Conservation (phyloP, 192 early-diverging fungal species). For the Bifiguratus adelaidae region DNA sequence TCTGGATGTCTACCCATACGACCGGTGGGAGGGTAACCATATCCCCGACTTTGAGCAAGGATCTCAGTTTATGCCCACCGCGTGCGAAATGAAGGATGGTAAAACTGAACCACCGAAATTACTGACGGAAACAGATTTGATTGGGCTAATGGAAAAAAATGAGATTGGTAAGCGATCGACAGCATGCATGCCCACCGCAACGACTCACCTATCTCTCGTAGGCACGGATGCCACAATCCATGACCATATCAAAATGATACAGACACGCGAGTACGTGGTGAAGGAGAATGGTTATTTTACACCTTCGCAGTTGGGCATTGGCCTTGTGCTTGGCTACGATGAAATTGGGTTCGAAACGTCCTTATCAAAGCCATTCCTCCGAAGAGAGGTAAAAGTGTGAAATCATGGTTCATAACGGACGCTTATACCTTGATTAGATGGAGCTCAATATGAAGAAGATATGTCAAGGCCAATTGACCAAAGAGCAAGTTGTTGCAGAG, state of each 20-base stretch:
- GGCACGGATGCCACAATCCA: slow-evolving; percentile 96
- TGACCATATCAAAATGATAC: slow-evolving; percentile 91
- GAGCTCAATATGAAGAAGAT: slow-evolving; percentile 72
- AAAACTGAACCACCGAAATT: slow-evolving; percentile 61
- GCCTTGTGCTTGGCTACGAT: slow-evolving; percentile 78
- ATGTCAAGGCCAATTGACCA: slow-evolving; percentile 50
- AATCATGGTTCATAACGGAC: background rate
- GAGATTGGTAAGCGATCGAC: slow-evolving; percentile 75
- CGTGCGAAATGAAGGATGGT: slow-evolving; percentile 54
- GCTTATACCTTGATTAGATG: slow-evolving; percentile 33
- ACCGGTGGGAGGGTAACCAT: slow-evolving; percentile 68
- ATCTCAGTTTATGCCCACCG: slow-evolving; percentile 57
- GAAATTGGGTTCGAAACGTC: slow-evolving; percentile 77
- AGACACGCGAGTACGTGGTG: slow-evolving; percentile 75
- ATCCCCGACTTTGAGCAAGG: slow-evolving; percentile 63
- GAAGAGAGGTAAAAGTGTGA: slow-evolving; percentile 46
- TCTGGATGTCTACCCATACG: slow-evolving; percentile 87
- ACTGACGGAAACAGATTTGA: slow-evolving; percentile 79
- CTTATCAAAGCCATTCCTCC: slow-evolving; percentile 80
- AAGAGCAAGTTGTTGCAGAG: slow-evolving; percentile 58
- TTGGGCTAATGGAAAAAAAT: slow-evolving; percentile 84
- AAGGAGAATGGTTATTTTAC: slow-evolving; percentile 45
- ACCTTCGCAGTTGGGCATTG: slow-evolving; percentile 82
- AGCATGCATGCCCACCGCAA: too few species aligned
- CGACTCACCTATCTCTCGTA: slow-evolving; percentile 6